A percentile compares a stretch with the other conserved stretches of the same genome.
Evolutionary conservation across 176 grass and related monocot species (phyloP).

Genomic region (Zizania latifolia): DNA sequence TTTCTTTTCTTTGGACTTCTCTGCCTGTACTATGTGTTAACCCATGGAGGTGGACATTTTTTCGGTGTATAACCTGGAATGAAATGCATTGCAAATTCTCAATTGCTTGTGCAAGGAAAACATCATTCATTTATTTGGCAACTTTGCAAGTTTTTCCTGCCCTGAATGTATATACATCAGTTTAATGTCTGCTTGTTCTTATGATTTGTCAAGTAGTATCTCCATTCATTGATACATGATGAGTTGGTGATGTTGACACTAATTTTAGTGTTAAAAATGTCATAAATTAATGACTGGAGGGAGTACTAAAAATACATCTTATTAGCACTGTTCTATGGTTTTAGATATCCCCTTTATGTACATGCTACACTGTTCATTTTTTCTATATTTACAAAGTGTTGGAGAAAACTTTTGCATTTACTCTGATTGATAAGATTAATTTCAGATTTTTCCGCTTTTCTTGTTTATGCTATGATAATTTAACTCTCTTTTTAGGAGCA

Average conservation of each 20-base stretch:
- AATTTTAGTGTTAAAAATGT: too few relatives aligned
- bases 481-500: constrained; percentile 17
- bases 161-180: too few relatives aligned
- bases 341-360: background rate
- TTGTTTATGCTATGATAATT: background rate
- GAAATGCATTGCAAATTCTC: too few relatives aligned
- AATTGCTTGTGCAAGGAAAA: too few relatives aligned
- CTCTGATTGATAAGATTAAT: background rate
- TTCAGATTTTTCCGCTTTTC: background rate
- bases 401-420: background rate
- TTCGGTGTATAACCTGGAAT: too few relatives aligned
- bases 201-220: too few relatives aligned
- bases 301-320: background rate
- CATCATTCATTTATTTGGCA: too few relatives aligned
- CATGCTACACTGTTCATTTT: background rate
- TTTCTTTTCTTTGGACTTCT: background rate
- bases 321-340: background rate
- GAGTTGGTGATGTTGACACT: too few relatives aligned
- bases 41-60: background rate
- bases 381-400: background rate
- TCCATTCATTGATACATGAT: too few relatives aligned
- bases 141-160: too few relatives aligned
- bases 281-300: too few relatives aligned
- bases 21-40: background rate
- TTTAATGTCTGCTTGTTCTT: too few relatives aligned